Percentiles rank a stretch among this genome's conserved stretches.
Conservation (phyloP, 1,139 yeast species). For the Pichia sp. region DNA sequence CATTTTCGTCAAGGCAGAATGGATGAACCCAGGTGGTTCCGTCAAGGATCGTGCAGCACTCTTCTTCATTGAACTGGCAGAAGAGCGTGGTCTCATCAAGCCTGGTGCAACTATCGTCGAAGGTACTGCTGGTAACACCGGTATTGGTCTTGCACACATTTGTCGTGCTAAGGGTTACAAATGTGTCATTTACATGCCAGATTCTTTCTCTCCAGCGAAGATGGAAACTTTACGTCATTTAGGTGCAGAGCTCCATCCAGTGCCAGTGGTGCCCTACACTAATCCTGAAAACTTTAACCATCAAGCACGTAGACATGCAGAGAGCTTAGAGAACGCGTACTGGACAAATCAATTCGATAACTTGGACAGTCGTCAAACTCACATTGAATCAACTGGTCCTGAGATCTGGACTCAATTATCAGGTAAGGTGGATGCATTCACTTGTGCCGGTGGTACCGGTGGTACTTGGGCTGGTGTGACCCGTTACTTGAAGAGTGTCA, state of each 20-base stretch:
- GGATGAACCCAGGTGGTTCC: slow-evolving; percentile 92
- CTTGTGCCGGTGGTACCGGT: slow-evolving; percentile 88
- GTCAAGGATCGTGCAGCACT: slow-evolving; percentile 90
- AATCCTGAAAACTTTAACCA: slow-evolving; percentile 82
- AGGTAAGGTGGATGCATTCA: slow-evolving; percentile 77
- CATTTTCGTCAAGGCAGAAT: slow-evolving; percentile 84
- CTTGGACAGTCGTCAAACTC: slow-evolving; percentile 80
- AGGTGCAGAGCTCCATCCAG: slow-evolving; percentile 85
- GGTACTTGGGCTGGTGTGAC: slow-evolving; percentile 86
- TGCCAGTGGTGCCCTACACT: slow-evolving; percentile 79
- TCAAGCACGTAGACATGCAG: slow-evolving; percentile 81
- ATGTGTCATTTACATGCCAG: slow-evolving; percentile 83
- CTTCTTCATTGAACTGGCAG: slow-evolving; percentile 73
- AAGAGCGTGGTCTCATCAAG: slow-evolving; percentile 48
- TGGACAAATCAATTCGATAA: slow-evolving; percentile 94
- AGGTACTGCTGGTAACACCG: slow-evolving; percentile 79
- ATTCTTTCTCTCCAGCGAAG: slow-evolving; percentile 75
- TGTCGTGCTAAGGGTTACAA: slow-evolving; percentile 79
- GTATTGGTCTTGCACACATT: slow-evolving; percentile 85
- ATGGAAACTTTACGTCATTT: slow-evolving; percentile 63
- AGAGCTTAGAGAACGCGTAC: slow-evolving; percentile 62
- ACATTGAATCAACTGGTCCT: slow-evolving; percentile 88
- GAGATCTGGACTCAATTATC: slow-evolving; percentile 85
- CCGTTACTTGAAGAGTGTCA: slow-evolving; percentile 55
- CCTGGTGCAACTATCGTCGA: slow-evolving; percentile 60